Conservation (phyloP, 1,284 basidiomycete species). For the Moesziomyces globuligerus region DNA sequence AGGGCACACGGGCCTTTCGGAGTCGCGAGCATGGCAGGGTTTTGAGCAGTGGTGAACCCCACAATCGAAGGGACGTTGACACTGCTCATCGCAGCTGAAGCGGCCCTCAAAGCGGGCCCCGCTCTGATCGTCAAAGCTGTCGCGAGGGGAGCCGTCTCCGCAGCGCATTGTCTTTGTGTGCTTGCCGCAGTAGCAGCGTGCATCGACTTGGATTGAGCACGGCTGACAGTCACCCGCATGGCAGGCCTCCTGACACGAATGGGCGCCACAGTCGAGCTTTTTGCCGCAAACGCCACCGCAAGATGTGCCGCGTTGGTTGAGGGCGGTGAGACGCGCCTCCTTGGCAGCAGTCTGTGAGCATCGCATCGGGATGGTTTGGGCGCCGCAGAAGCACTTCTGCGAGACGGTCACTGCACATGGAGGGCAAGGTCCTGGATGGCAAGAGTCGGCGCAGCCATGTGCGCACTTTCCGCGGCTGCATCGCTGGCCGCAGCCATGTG, state of each 20-base stretch:
- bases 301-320: slow-evolving; percentile 50
- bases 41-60: slow-evolving; percentile 56
- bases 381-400: slow-evolving; percentile 63
- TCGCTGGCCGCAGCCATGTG: slow-evolving; percentile 62
- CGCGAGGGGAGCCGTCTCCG: slow-evolving; percentile 47
- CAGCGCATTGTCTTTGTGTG: slow-evolving; percentile 54
- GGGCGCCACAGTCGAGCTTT: slow-evolving; percentile 58
- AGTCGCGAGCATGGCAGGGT: slow-evolving; percentile 54
- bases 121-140: slow-evolving; percentile 31
- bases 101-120: slow-evolving; percentile 37
- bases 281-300: slow-evolving; percentile 57
- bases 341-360: slow-evolving; percentile 59
- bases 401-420: slow-evolving; percentile 62
- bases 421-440: slow-evolving; percentile 66
- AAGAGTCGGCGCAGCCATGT: slow-evolving; percentile 60
- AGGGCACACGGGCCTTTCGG: slow-evolving; percentile 45
- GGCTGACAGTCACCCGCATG: slow-evolving; percentile 58
- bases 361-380: slow-evolving; percentile 49
- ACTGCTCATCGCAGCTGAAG: slow-evolving; percentile 52
- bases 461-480: slow-evolving; percentile 57
- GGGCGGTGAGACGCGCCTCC: slow-evolving; percentile 25
- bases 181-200: slow-evolving; percentile 62
- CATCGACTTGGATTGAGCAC: slow-evolving; percentile 43
- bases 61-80: slow-evolving; percentile 56
- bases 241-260: slow-evolving; percentile 54